These are phyloP conservation scores for Neocatenulostroma microsporum DNA, from an alignment of 2,329 filamentous ascomycete genomes.

Conservation along the genomic window DNA sequence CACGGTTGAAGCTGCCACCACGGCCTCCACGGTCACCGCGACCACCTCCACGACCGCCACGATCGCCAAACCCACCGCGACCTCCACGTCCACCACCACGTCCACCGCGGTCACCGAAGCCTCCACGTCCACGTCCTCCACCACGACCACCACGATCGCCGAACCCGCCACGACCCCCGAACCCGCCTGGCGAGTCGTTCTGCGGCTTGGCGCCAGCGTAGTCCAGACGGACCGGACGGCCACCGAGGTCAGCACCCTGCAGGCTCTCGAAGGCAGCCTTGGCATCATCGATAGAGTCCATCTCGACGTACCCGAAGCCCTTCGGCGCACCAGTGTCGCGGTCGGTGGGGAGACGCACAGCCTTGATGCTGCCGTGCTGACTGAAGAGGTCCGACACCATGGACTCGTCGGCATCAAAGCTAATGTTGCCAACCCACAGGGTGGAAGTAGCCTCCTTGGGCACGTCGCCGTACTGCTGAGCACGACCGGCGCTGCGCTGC, in stretches of 20 bases:
- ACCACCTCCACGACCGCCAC: slow-evolving; percentile 46
- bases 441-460: slow-evolving; percentile 75
- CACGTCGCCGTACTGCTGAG: slow-evolving; percentile 65
- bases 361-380: slow-evolving; percentile 61
- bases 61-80: slow-evolving; percentile 44
- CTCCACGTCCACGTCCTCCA: slow-evolving; percentile 41
- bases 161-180: slow-evolving; percentile 36
- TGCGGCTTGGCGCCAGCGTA: slow-evolving; percentile 61
- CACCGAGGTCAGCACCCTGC: slow-evolving; percentile 63
- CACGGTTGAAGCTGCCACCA: slow-evolving; percentile 39
- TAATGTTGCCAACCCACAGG: slow-evolving; percentile 84
- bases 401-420: slow-evolving; percentile 75
- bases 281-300: slow-evolving; percentile 73
- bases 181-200: slow-evolving; percentile 39
- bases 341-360: slow-evolving; percentile 82
- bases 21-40: slow-evolving; percentile 48
- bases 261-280: slow-evolving; percentile 63
- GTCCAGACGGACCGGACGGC: slow-evolving; percentile 74
- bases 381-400: slow-evolving; percentile 65
- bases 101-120: slow-evolving; percentile 42
- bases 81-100: slow-evolving; percentile 46
- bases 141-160: slow-evolving; percentile 38
- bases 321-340: slow-evolving; percentile 75
- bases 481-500: slow-evolving; percentile 48
- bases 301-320: slow-evolving; percentile 89